phyloP scores from a whole-genome alignment of 2,329 filamentous ascomycete species.

The Penicillium sclerotigenum region DNA sequence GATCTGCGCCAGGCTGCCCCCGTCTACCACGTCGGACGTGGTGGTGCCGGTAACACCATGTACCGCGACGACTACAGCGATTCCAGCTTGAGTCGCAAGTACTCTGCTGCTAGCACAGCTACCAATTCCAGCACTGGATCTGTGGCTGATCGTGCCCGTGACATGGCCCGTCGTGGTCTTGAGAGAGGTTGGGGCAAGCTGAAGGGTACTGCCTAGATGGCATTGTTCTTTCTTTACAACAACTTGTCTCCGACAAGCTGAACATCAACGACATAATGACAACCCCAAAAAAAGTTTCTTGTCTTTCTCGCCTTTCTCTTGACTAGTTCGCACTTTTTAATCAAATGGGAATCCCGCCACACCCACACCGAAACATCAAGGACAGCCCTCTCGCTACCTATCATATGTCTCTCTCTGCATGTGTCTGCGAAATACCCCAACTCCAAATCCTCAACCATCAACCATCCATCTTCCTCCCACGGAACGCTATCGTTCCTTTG shows the following conservation, averaged over 20 bases:
- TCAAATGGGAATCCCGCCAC: not conserved
- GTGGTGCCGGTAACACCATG: slow-evolving; percentile 57
- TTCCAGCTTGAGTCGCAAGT: slow-evolving; percentile 35
- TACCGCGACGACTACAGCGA: slow-evolving; percentile 27
- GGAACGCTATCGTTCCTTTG: not conserved
- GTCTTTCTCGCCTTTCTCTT: slow-evolving; percentile 3
- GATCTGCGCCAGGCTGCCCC: slow-evolving; percentile 57
- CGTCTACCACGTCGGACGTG: slow-evolving; percentile 62
- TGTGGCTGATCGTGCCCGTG: slow-evolving; percentile 33
- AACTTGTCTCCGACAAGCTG: not conserved
- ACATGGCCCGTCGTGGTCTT: slow-evolving; percentile 36
- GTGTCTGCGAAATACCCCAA: not conserved
- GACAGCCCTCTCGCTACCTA: not conserved
- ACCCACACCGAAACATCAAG: slow-evolving; percentile 1
- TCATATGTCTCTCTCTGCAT: slow-evolving; percentile 6
- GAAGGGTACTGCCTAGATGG: slow-evolving; percentile 33
- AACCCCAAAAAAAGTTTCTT: slow-evolving; percentile 21
- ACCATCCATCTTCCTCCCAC: not conserved
- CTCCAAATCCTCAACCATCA: not conserved
- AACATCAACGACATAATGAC: slow-evolving; percentile 15
- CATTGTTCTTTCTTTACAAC: not conserved
- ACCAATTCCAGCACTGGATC: slow-evolving; percentile 39
- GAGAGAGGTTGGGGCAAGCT: slow-evolving; percentile 44
- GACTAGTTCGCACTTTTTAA: slow-evolving; percentile 1
- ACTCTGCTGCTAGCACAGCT: slow-evolving; percentile 35